phyloP scores from a whole-genome alignment of 306 rosid species.

The Glycine latifolia region DNA sequence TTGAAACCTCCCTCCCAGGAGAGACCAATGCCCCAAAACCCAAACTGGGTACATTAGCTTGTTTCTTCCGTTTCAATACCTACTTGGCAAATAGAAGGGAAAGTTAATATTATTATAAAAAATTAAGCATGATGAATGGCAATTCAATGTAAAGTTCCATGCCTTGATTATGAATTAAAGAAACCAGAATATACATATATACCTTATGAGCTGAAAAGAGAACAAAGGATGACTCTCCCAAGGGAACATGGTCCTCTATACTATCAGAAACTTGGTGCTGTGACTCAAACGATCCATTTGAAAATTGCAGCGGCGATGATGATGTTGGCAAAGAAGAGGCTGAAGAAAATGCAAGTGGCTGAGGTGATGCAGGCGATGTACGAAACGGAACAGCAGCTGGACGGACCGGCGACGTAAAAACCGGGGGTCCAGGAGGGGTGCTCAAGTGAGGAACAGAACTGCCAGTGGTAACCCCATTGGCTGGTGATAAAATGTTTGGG shows the following conservation, averaged over 20 bases:
- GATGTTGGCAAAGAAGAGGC: slow-evolving; percentile 72
- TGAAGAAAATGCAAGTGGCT: slow-evolving; percentile 82
- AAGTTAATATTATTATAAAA: slow-evolving; percentile 23
- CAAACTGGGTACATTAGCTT: slow-evolving; percentile 90
- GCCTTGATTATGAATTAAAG: slow-evolving; percentile 29
- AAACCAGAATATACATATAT: slow-evolving; percentile 35
- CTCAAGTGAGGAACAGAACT: slow-evolving; percentile 84
- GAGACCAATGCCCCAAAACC: slow-evolving; percentile 97
- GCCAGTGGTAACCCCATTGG: slow-evolving; percentile 71
- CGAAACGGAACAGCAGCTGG: slow-evolving; percentile 97
- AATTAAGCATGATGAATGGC: neutral
- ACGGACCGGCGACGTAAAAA: slow-evolving; percentile 89
- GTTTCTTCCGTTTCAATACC: slow-evolving; percentile 91
- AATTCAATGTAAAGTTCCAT: slow-evolving; percentile 8
- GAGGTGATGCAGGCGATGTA: slow-evolving; percentile 92
- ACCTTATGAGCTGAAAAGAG: slow-evolving; percentile 94
- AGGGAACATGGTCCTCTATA: slow-evolving; percentile 53
- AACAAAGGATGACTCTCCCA: slow-evolving; percentile 76
- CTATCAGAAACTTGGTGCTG: slow-evolving; percentile 67
- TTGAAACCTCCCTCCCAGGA: slow-evolving; percentile 86
- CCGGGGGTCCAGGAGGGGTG: slow-evolving; percentile 99
- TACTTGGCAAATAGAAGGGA: slow-evolving; percentile 48
- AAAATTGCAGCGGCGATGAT: slow-evolving; percentile 60
- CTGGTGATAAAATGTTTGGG: slow-evolving; percentile 60
- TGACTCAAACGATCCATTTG: slow-evolving; percentile 66